These are phyloP conservation scores for Tolypocladium sp. DNA, from an alignment of 2,329 filamentous ascomycete genomes.

Conservation along the genomic window DNA sequence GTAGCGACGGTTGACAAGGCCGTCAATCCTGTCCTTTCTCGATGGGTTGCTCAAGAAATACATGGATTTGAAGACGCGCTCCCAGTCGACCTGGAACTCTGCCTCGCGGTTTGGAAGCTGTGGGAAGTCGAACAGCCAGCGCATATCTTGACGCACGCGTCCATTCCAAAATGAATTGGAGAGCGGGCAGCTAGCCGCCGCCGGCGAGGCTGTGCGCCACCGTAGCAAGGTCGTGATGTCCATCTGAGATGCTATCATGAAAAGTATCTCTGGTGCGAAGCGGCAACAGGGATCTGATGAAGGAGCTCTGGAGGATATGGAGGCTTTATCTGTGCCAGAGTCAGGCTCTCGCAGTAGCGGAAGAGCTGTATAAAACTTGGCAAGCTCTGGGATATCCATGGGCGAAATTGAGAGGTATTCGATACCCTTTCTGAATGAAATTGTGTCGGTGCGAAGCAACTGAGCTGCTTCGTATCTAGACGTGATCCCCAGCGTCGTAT, in stretches of 20 bases:
- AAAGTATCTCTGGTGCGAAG: not conserved
- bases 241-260: not conserved
- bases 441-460: not conserved
- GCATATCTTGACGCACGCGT: not conserved
- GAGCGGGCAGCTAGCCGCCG: not conserved
- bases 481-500: not conserved
- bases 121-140: not conserved
- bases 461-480: not conserved
- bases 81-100: not conserved
- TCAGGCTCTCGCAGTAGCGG: not conserved
- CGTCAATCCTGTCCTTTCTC: not conserved
- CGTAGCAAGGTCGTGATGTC: not conserved
- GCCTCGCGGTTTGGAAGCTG: too few relatives aligned
- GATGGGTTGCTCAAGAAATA: not conserved
- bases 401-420: not conserved
- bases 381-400: not conserved
- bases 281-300: not conserved
- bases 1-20: not conserved
- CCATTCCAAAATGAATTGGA: not conserved
- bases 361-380: not conserved
- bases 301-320: not conserved
- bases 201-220: not conserved
- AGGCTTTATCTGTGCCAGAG: not conserved
- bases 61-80: not conserved
- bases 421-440: not conserved